Conservation (phyloP, 2,329 filamentous ascomycete genomes). For the Aureobasidium namibiae region DNA sequence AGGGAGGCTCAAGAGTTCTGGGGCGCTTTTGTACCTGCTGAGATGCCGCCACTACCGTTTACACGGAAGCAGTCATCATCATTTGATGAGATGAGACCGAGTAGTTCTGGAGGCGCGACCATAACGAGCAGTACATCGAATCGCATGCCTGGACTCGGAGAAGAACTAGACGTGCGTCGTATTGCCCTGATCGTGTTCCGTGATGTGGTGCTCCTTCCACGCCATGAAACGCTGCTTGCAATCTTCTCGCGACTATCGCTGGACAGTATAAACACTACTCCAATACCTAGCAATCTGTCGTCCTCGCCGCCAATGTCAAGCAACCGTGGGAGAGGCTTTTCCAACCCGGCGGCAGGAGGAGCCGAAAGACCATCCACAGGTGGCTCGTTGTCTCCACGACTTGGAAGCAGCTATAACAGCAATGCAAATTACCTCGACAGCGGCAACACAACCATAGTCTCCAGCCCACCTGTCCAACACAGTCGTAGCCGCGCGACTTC, state of each 20-base stretch:
- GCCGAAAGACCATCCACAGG: constrained; percentile 52
- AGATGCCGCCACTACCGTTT: constrained; percentile 15
- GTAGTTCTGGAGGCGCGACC: constrained; percentile 31
- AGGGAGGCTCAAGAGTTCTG: constrained; percentile 86
- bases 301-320: constrained; percentile 18
- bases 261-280: constrained; percentile 54
- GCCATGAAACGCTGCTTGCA: constrained; percentile 79
- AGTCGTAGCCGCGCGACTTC: constrained; percentile 71
- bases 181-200: constrained; percentile 83
- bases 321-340: constrained; percentile 20
- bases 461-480: constrained; percentile 28
- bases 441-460: constrained; percentile 47
- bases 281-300: constrained; percentile 20
- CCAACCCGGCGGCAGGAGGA: constrained; percentile 24
- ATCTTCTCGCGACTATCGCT: constrained; percentile 86
- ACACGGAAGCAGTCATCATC: constrained; percentile 14
- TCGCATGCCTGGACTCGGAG: constrained; percentile 38
- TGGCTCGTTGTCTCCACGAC: constrained; percentile 62
- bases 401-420: constrained; percentile 66
- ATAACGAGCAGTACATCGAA: constrained; percentile 12
- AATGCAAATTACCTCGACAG: constrained; percentile 63
- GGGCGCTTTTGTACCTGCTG: constrained; percentile 54
- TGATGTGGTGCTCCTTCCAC: constrained; percentile 78
- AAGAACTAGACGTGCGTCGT: constrained; percentile 75
- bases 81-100: constrained; percentile 34